Evolutionary conservation across 108 stramenopile species (phyloP).

Genomic region (Thalassiosira profunda): DNA sequence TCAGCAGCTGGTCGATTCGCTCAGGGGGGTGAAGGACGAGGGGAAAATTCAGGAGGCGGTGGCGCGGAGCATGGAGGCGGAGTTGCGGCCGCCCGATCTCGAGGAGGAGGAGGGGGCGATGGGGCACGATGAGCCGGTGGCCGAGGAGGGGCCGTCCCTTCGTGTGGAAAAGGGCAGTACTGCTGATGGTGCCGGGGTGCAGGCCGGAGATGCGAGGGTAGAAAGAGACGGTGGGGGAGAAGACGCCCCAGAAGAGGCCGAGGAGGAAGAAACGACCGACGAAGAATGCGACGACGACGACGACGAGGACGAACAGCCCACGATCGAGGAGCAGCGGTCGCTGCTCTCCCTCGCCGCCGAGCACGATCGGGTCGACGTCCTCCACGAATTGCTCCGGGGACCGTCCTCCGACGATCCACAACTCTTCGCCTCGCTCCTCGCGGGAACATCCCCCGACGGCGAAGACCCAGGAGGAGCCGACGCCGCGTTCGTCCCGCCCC

Average conservation of each 20-base stretch:
- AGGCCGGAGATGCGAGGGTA: not conserved
- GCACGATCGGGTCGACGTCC: constrained; percentile 90
- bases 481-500: constrained; percentile 55
- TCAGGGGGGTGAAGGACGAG: constrained; percentile 5
- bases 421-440: not conserved
- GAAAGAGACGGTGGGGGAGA: not conserved
- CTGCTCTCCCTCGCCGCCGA: constrained; percentile 84
- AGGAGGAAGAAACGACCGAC: constrained; percentile 15
- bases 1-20: constrained; percentile 23
- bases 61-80: not conserved
- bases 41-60: constrained; percentile 3
- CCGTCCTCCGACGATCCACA: not conserved
- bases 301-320: constrained; percentile 57
- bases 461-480: not conserved
- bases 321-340: constrained; percentile 75
- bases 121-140: not conserved
- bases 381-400: constrained; percentile 59
- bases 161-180: not conserved
- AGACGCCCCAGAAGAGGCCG: not conserved
- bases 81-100: not conserved
- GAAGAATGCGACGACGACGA: constrained; percentile 43
- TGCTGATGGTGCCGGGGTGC: not conserved
- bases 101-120: not conserved
- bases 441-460: too few species aligned
- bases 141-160: too few species aligned